Evolutionary conservation across 768 basidiomycete species (phyloP), one percentile per base, ranked within the genome.

Genomic region (Scleroderma citrinum): DNA sequence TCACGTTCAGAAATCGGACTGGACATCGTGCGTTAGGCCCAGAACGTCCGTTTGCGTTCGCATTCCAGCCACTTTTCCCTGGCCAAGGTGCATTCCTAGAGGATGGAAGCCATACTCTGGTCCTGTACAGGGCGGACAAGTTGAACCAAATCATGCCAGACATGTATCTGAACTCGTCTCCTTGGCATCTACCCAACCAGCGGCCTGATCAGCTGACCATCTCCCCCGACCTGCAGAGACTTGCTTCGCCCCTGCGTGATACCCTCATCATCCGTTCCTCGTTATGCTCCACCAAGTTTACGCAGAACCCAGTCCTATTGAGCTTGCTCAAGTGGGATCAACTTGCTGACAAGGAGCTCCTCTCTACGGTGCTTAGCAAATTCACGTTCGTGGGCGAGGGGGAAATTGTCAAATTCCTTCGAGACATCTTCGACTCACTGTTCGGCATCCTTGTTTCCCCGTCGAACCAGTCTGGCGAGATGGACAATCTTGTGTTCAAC

Each of bases 321-420:
- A 80, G 80, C 52, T 68, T 96, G 41, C 71, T 95, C 46, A 80
- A 80, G 56, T 96, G 93, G 94, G 83, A 89, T 60, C 74, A 76
- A 43, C 70, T 91, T 12, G 58, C 64, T 1, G 81, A 87, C 50
- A 76, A 78, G 49, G 82, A 85, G 8, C 63, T 79, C 11, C 75
- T 97, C 16, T 74, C 82, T 3, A 77, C 81, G 0, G 80, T 90
- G 12, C 78, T 98, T 46, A 76, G 77, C 53, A 83, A 89, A 66
- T 92, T 97, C 65, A 85, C 86, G 3, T 97, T 93, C 62, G 92
- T 93, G 16, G 85, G 88, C 8, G 94, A 98, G 67, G 85, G 89
- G 16, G 94, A 98, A 68, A 92, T 94, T 31, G 87, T 94, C 65
- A 94, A 93, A 65, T 94, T 92, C 65, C 74, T 92, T 17, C 81